These are phyloP conservation scores for Pseudogymnoascus sp. DNA, from an alignment of 2,329 filamentous ascomycete genomes.

Conservation along the genomic window DNA sequence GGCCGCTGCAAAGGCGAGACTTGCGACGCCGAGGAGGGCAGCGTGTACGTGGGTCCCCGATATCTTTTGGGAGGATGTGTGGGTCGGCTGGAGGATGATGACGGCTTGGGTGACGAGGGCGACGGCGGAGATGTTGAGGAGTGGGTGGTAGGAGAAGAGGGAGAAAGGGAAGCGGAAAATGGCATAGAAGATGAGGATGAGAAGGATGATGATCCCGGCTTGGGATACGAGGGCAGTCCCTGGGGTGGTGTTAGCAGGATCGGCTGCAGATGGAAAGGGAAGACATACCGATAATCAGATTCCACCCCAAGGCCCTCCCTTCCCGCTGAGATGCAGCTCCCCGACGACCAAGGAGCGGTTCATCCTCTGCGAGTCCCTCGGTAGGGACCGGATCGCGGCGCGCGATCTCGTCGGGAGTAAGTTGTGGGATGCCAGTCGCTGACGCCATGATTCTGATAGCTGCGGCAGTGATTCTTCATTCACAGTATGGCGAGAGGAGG, in stretches of 20 bases:
- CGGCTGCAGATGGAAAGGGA: not conserved
- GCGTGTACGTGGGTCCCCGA: conserved; percentile 57
- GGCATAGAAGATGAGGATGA: conserved; percentile 68
- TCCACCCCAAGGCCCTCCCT: conserved; percentile 56
- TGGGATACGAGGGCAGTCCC: conserved; percentile 79
- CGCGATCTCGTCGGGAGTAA: conserved; percentile 31
- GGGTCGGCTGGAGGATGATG: conserved; percentile 81
- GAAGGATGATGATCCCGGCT: conserved; percentile 67
- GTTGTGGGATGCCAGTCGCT: conserved; percentile 58
- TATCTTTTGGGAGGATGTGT: conserved; percentile 66
- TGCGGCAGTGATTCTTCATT: conserved; percentile 15
- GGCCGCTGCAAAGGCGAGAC: conserved; percentile 50
- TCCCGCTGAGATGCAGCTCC: conserved; percentile 68
- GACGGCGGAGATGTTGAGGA: conserved; percentile 60
- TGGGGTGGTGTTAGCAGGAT: conserved; percentile 33
- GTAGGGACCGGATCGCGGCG: conserved; percentile 26
- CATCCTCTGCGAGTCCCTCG: conserved; percentile 45
- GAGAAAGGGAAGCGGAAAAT: conserved; percentile 64
- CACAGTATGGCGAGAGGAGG: conserved; percentile 7
- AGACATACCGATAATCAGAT: conserved; percentile 41
- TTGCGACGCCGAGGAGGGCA: conserved; percentile 53
- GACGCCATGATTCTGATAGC: conserved; percentile 51
- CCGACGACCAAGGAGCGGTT: conserved; percentile 62
- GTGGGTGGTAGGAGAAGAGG: conserved; percentile 83
- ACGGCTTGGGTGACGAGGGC: conserved; percentile 72